Base-by-base conservation (phyloP, 1,139 yeast species). In the Kluyveromyces sp. region DNA sequence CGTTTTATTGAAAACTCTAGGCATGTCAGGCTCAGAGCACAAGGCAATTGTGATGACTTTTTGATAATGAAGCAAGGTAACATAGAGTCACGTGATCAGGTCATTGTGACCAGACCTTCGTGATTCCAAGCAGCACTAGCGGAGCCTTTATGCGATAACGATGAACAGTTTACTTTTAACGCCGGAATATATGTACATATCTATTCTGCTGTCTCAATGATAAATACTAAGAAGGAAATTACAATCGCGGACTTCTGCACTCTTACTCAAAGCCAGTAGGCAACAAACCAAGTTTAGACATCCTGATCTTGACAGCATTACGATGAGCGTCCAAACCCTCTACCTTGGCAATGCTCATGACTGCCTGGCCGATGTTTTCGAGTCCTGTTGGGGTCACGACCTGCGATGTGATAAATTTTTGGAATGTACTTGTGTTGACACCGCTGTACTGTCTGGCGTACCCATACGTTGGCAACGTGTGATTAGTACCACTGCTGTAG, bases 301-400 rank as follows among this genome's bases (percentile, higher is more conserved):
- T 80, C 71, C 98, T 80, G 36, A 92, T 82, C 64, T 87, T 87
- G 41, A 89, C 95, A 8, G 98, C 98, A 61, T 88, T 85, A 66
- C 96, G 79, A 70, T 92, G 98, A 11, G 92, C 98, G 64, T 89
- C 96, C 49, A 92, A 75, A 1, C 99, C 98, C 68, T 92, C 98
- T 37, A 88, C 94, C 39, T 80, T 88, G n/a, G 99, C 98, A 52
- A 92, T 76, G 25, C 88, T 80, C 94, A 92, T 92, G 16, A 94
- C 97, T 1, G 97, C 97, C 55, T 78, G 80, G 29, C 98, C 98
- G 51, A 92, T 89, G 56, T 80, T 80, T 63, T 77, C 71, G 56
- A 92, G 73, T 17, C 99, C 99, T 61, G 82, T 77, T 48, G 83
- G 78, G 2, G 88, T 82, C 17, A 92, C 85, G 58, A 83, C 87